These are phyloP conservation scores for Ballota nigra DNA, from an alignment of 257 asterid species.

Conservation along the genomic window DNA sequence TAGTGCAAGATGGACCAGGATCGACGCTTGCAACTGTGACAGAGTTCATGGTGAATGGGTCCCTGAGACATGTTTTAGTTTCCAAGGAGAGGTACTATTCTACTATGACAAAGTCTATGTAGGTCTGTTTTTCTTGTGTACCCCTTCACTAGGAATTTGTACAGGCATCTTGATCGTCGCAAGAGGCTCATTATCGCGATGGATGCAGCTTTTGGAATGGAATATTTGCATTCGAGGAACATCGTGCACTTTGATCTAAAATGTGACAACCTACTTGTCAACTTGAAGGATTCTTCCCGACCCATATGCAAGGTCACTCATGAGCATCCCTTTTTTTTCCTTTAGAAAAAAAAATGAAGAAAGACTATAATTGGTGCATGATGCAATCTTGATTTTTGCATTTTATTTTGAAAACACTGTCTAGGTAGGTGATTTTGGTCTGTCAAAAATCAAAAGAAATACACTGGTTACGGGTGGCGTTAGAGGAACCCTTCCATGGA, in stretches of 20 bases:
- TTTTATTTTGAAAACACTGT: slow-evolving; percentile 5
- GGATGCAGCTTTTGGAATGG: slow-evolving; percentile 99
- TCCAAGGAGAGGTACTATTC: slow-evolving; percentile 70
- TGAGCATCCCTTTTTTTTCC: background rate
- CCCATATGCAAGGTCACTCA: slow-evolving; percentile 88
- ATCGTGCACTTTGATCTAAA: slow-evolving; percentile 92
- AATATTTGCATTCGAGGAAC: slow-evolving; percentile 89
- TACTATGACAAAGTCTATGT: background rate
- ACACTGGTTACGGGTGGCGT: slow-evolving; percentile 94
- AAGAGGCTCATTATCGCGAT: slow-evolving; percentile 86
- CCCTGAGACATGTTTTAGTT: slow-evolving; percentile 78
- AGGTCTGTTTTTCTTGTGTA: background rate
- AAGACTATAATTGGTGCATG: slow-evolving; percentile 8
- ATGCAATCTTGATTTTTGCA: background rate
- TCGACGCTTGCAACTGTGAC: slow-evolving; percentile 94
- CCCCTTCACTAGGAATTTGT: slow-evolving; percentile 19
- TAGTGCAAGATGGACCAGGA: slow-evolving; percentile 95
- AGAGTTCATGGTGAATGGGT: slow-evolving; percentile 92
- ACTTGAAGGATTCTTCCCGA: slow-evolving; percentile 88
- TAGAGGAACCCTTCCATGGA: slow-evolving; percentile 97
- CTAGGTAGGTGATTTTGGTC: slow-evolving; percentile 93
- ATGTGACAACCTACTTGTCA: slow-evolving; percentile 94
- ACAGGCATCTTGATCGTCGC: slow-evolving; percentile 93
- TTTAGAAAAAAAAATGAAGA: background rate
- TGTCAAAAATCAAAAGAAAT: slow-evolving; percentile 90